Base-by-base conservation (phyloP, 139 green algal genomes). In the Penium margaritaceum region DNA sequence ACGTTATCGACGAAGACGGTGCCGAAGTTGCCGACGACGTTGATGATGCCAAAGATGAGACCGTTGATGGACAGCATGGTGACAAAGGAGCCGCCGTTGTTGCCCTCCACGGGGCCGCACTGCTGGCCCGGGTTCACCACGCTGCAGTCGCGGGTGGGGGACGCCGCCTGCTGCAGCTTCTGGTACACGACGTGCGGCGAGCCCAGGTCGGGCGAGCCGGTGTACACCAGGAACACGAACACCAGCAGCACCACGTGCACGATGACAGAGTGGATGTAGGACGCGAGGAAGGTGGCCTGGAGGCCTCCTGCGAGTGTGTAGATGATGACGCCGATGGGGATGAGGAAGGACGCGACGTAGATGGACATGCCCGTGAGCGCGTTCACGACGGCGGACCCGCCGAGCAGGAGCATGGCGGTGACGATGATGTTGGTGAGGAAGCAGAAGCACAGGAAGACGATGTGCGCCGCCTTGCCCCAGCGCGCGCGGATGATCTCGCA, bases 11-110 rank as follows among this genome's bases (percentile, higher is more conserved):
- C 84, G 67, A 94, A 95, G 24, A 96, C 91, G 1, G 91, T 96
- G 61, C 91, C 91, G 65, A 96, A 95, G 87, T 91, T 91, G 67
- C 91, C 90, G 35, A 96, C 89, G 70, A 96, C 89, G 85, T 96
- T 96, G 88, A 96, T 96, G 76, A 96, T 88, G 30, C 91, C 91
- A 51, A 96, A 96, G 80, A 96, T 88, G 53, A 96, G 54, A 38
- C 91, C 91, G 12, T 84, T 84, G 57, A 87, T 73, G 55, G 82
- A 90, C 34, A 91, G 87, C 89, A 96, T 95, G 83, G 91, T 96
- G 9, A 96, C 54, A 79, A 90, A 94, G 9, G 84, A 90, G 44
- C 90, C 91, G 17, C 81, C 82, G 76, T 86, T 85, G 86, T 96
- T 96, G 78, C 87, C 75, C 0, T 35, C 69, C 0, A 96, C 88